Base-by-base conservation (phyloP, 805 yeast species). In the Saccharomycopsis guyanensis region DNA sequence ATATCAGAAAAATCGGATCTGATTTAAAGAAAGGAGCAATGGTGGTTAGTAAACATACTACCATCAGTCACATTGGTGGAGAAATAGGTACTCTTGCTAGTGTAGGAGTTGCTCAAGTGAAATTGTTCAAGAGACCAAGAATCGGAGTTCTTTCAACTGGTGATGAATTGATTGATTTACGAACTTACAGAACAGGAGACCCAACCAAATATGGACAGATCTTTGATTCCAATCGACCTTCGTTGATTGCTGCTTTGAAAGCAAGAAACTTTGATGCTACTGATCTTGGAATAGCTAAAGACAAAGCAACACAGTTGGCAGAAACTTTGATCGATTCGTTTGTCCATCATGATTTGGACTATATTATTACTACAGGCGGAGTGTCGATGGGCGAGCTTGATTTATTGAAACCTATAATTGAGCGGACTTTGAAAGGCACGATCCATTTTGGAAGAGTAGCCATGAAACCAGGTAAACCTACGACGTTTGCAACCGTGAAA, bases 391-490 rank as follows among this genome's bases (percentile, higher is more conserved):
- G 80, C 1, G 80, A 75, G 54, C 50, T 66, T 29, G 80, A 75
- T 55, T 59, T 73, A 13, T 55, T 75, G 35, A 75, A 75, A 46
- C 78, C 79, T 0, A 62, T 69, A 0, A 70, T 75, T 20, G 73
- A 71, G 47, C 55, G 66, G 31, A 50, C 49, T 8, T 52, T 75
- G 15, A 59, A 61, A 0, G 80, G 78, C 1, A 54, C 49, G 0
- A 70, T 75, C 32, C 76, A 72, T 49, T 75, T 75, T 55, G 80
- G 80, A 3, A 58, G 80, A 36, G 78, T 75, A 4, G 66, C 67
- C n/a, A 75, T 75, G 77, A 75, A 75, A 52, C 80, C 80, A 1
- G 80, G 80, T 0, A 75, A 75, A 51, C 80, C 80, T 2, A 70
- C 77, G 1, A 75, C 80, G 1, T 75, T 73, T 62, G 80, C 78